Conservation (phyloP, 2,329 filamentous ascomycete genomes). For the Fusarium torulosum region DNA sequence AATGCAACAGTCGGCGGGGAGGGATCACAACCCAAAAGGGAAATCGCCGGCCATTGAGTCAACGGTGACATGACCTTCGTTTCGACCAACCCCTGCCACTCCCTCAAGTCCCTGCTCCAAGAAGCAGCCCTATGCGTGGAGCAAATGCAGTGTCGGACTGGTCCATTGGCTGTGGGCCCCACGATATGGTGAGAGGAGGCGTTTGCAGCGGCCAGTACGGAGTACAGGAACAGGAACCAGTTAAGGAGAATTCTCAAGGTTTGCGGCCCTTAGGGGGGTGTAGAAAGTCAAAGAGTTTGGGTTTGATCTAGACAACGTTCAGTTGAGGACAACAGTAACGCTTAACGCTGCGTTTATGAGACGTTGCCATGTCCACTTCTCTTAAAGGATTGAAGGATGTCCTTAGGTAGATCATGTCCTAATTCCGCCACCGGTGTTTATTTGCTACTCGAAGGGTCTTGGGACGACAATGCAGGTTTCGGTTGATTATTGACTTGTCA, state of each 20-base stretch:
- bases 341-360: conserved; percentile 8
- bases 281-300: neutral
- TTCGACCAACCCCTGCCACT: conserved; percentile 36
- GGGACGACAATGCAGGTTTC: conserved; percentile 2
- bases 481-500: neutral
- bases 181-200: conserved; percentile 25
- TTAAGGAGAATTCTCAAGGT: conserved; percentile 20
- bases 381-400: neutral
- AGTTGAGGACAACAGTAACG: conserved; percentile 13
- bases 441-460: conserved; percentile 20
- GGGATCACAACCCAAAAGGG: conserved; percentile 31
- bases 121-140: conserved; percentile 50
- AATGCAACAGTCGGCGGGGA: conserved; percentile 21
- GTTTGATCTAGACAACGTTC: conserved; percentile 12
- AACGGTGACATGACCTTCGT: conserved; percentile 40
- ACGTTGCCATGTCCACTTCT: conserved; percentile 13
- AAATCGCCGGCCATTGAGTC: conserved; percentile 47
- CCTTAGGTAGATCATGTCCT: conserved; percentile 13
- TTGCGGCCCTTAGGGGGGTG: neutral
- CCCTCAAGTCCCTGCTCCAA: conserved; percentile 35
- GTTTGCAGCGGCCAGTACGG: conserved; percentile 11
- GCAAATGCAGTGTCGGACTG: conserved; percentile 27
- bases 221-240: conserved; percentile 21
- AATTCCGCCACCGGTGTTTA: conserved; percentile 5
- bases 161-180: conserved; percentile 41